Conservation (phyloP, 1,284 basidiomycete genomes). For the Ceratobasidium sp. region DNA sequence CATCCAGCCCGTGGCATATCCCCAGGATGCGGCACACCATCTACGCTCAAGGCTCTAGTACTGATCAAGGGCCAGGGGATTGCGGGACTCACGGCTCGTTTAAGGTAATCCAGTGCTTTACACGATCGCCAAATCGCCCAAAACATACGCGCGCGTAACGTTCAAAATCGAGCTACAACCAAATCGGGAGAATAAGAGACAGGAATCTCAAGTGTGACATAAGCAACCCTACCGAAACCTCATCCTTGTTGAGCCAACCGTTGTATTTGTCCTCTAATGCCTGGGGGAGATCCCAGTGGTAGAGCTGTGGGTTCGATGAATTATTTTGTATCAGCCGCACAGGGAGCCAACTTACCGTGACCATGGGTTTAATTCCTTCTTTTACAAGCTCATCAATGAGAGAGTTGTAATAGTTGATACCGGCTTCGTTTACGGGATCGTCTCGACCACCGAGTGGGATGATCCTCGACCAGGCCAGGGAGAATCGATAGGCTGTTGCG, state of each 20-base stretch:
- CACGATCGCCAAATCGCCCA: conserved; percentile 71
- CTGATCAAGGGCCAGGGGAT: background rate
- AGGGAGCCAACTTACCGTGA: conserved; percentile 49
- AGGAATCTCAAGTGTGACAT: background rate
- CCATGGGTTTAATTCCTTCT: conserved; percentile 68
- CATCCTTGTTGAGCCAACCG: conserved; percentile 70
- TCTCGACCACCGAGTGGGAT: conserved; percentile 70
- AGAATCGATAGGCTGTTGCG: conserved; percentile 67
- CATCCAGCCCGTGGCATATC: conserved; percentile 67
- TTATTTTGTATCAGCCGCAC: conserved; percentile 39
- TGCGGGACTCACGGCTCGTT: conserved; percentile 62
- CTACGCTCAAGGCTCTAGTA: background rate
- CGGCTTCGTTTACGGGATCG: conserved; percentile 70
- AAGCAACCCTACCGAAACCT: conserved; percentile 49
- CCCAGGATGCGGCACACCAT: conserved; percentile 70
- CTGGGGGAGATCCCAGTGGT: conserved; percentile 80
- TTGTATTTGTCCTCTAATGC: conserved; percentile 71
- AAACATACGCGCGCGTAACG: conserved; percentile 73
- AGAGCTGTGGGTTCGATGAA: conserved; percentile 64
- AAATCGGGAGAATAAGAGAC: background rate
- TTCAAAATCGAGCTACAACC: conserved; percentile 60
- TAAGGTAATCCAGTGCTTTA: conserved; percentile 75
- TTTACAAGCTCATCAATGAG: conserved; percentile 68
- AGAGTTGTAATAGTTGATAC: conserved; percentile 68
- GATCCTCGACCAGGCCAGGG: conserved; percentile 74